Conservation (phyloP, 305 asterid species). For the Vinca major region DNA sequence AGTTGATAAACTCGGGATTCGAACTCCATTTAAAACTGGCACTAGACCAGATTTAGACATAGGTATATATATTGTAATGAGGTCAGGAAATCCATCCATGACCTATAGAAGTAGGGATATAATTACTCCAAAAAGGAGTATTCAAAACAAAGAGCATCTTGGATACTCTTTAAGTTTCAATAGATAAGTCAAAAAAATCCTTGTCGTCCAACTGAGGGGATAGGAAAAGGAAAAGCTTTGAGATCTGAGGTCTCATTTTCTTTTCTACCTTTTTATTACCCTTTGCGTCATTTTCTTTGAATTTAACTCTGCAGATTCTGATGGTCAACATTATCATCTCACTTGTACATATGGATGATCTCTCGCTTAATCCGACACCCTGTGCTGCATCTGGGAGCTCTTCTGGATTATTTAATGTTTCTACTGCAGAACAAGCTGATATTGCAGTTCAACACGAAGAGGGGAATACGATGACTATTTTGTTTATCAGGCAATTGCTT, state of each 20-base stretch:
- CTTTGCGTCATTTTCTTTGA: conserved; percentile 19
- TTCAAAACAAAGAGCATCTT: background rate
- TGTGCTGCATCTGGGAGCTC: conserved; percentile 39
- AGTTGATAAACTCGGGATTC: background rate
- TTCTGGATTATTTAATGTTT: conserved; percentile 36
- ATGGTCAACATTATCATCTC: conserved; percentile 80
- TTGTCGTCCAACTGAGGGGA: background rate
- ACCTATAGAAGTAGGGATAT: background rate
- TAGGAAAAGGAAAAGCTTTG: background rate
- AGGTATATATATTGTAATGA: background rate
- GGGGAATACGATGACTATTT: conserved; percentile 69
- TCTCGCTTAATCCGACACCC: conserved; percentile 46
- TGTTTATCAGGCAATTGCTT: conserved; percentile 65
- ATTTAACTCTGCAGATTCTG: conserved; percentile 58
- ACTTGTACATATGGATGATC: conserved; percentile 78
- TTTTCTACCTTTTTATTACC: background rate
- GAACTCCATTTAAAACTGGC: background rate
- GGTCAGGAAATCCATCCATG: background rate
- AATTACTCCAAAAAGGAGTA: background rate
- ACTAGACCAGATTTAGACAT: background rate
- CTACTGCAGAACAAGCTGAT: conserved; percentile 39
- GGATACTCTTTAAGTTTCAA: background rate
- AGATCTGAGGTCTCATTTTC: background rate
- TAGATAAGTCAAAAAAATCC: background rate
- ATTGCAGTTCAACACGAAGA: conserved; percentile 34